Evolutionary conservation across 2,329 filamentous ascomycete genomes (phyloP), one percentile per base, ranked within the genome.

Genomic region (Westerdykella aurantiaca): DNA sequence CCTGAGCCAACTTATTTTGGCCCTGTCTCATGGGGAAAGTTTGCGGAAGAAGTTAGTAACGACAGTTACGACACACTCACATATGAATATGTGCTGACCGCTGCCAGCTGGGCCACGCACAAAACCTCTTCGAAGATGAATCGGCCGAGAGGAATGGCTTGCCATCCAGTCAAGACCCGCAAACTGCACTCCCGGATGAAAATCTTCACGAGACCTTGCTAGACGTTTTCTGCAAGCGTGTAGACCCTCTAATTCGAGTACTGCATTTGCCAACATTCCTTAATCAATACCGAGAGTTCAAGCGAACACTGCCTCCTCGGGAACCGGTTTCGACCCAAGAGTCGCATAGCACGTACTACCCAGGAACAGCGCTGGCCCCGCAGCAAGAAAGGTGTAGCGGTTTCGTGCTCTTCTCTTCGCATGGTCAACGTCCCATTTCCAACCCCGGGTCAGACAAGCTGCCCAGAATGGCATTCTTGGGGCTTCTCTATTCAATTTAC

Each of bases 211-310:
- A 53, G 9, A 42, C 31, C 6, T 43, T 57, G 3, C 42, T 57
- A 4, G 43, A 42, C 11, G 31, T 53, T 1, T 57, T 47, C 38
- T 44, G 44, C 40, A 45, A 51, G 6, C 52, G 51, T 13, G 52
- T 57, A 5, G 54, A 57, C 34, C 52, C 54, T 6, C 34, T 57
- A 12, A 40, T 55, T 14, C 52, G 50, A n/a, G 16, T 57, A 13
- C 21, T 57, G 16, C 54, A 57, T 38, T 55, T 50, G 50, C 54
- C 54, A 5, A 48, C 50, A 1, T 57, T 57, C 23, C 34, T 53
- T 31, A 43, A 52, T n/a, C 42, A 39, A 34, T 45, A 39, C 34
- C 45, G 35, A 3, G 22, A n/a, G 11, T 51, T 48, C 33, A 35
- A 10, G 17, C n/a, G n/a, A 35, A 14, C 33, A 7, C 7, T 35